Base-by-base conservation (phyloP, 352 stramenopile genomes). In the Peronosclerospora sorghi region DNA sequence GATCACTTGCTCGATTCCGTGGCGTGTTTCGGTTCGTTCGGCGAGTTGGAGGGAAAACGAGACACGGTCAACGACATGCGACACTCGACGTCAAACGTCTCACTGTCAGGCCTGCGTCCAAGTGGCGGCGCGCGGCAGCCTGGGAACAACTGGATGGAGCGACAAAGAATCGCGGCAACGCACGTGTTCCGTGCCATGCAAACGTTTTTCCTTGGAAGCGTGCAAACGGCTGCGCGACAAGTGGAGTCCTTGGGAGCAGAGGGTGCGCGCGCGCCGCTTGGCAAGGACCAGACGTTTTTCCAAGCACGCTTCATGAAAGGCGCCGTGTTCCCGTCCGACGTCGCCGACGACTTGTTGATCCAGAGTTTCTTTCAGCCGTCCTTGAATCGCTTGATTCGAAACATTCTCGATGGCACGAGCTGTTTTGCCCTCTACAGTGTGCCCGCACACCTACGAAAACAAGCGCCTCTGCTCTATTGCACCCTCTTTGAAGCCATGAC, bases 351-450 rank as follows among this genome's bases (percentile, higher is more conserved):
- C 24, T 43, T 92, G 51, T 47, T 92, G 23, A 86, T 92, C 41
- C 80, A 92, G 48, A 90, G 75, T 46, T 92, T 88, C 48, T 90
- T 88, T 56, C 88, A 92, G 32, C 73, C 76, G 27, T 89, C 76
- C 13, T 53, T 92, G n/a, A 88, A 92, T 48, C 56, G 62, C 41
- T 90, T 92, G 21, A 79, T 92, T 18, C 71, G 72, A 9, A 80
- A 82, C 45, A 86, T 88, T 47, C 57, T 92, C 6, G 75, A 90
- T 45, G 80, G 80, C 19, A 86, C 83, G 41, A 86, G 75, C 53
- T 88, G 79, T 29, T 92, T 92, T 37, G 84, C 86, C 50, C 60
- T 89, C 2, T 92, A 90, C 46, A 62, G 85, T 18, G 30, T 92
- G 4, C 80, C 80, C 0, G 67, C 72, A 36, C 35, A 67, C n/a